phyloP scores from a whole-genome alignment of 352 stramenopile species.

The Phytophthora pseudosyringae region DNA sequence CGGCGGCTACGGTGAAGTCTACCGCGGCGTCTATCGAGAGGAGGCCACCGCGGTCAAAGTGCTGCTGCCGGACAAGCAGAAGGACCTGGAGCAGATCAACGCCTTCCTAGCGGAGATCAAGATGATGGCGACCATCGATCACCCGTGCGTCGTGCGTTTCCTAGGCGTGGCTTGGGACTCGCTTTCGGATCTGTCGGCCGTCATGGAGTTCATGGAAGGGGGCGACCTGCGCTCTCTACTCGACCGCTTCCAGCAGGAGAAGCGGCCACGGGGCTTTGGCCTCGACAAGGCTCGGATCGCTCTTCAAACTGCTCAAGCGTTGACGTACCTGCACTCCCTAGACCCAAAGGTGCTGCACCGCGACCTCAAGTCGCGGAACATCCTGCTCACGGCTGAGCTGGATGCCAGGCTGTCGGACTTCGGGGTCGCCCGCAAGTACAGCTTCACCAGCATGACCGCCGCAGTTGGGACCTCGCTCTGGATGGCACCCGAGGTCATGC shows the following conservation, averaged over 20 bases:
- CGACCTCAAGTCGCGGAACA: slow-evolving; percentile 60
- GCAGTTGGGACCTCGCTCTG: slow-evolving; percentile 41
- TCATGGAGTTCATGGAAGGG: slow-evolving; percentile 57
- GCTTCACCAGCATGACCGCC: slow-evolving; percentile 42
- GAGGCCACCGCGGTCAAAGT: slow-evolving; percentile 55
- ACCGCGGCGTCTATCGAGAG: slow-evolving; percentile 44
- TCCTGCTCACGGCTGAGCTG: slow-evolving; percentile 37
- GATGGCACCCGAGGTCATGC: slow-evolving; percentile 51
- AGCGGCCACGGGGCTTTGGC: slow-evolving; percentile 30
- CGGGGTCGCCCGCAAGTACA: slow-evolving; percentile 37
- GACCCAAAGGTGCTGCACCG: slow-evolving; percentile 46
- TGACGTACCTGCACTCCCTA: slow-evolving; percentile 56
- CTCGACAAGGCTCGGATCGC: slow-evolving; percentile 39
- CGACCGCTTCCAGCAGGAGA: slow-evolving; percentile 25
- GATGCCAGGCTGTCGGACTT: slow-evolving; percentile 58
- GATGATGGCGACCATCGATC: slow-evolving; percentile 39
- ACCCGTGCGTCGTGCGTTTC: slow-evolving; percentile 59
- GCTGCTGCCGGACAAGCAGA: slow-evolving; percentile 32
- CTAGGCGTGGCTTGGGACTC: slow-evolving; percentile 57
- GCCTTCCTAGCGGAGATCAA: slow-evolving; percentile 48
- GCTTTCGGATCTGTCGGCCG: slow-evolving; percentile 37
- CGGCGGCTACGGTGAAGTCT: slow-evolving; percentile 53
- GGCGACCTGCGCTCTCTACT: slow-evolving; percentile 45
- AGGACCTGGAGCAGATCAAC: slow-evolving; percentile 45
- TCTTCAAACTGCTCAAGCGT: slow-evolving; percentile 35